These are phyloP conservation scores for Dactylonectria estremocensis DNA, from an alignment of 2,329 filamentous ascomycete genomes.

Conservation along the genomic window DNA sequence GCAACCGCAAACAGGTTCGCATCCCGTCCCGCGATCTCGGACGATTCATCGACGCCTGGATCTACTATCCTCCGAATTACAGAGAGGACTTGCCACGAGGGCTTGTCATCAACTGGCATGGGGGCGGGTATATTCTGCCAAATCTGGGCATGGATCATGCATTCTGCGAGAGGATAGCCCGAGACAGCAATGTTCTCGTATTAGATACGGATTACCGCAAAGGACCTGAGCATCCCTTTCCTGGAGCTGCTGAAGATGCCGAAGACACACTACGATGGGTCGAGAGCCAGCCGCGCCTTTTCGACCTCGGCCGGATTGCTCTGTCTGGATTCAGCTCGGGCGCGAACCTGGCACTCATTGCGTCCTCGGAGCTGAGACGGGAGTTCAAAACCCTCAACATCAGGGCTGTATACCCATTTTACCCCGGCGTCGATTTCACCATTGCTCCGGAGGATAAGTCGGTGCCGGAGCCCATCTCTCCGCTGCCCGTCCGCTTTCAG, in stretches of 20 bases:
- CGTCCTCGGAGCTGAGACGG: conserved; percentile 47
- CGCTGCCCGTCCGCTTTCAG: conserved; percentile 21
- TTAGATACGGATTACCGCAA: conserved; percentile 58
- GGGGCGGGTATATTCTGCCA: conserved; percentile 53
- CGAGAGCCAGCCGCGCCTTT: conserved; percentile 41
- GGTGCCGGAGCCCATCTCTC: conserved; percentile 44
- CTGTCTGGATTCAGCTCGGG: conserved; percentile 64
- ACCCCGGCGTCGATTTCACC: conserved; percentile 53
- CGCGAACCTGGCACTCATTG: conserved; percentile 59
- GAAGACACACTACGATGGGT: conserved; percentile 56
- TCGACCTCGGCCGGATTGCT: conserved; percentile 56
- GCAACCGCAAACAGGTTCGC: conserved; percentile 30
- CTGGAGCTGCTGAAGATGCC: conserved; percentile 50
- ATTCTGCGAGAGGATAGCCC: conserved; percentile 54
- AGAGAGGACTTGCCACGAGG: conserved; percentile 27
- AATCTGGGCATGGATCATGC: conserved; percentile 57
- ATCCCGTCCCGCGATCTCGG: conserved; percentile 49
- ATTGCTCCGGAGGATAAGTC: conserved; percentile 48
- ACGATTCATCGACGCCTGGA: conserved; percentile 48
- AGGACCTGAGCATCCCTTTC: conserved; percentile 58
- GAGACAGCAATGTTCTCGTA: conserved; percentile 44
- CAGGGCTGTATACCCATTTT: conserved; percentile 65
- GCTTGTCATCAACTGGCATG: conserved; percentile 55
- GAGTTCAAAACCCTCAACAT: conserved; percentile 58
- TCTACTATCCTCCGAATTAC: conserved; percentile 43